Evolutionary conservation across 345 rosid species (phyloP).

Genomic region (Litchi chinensis): DNA sequence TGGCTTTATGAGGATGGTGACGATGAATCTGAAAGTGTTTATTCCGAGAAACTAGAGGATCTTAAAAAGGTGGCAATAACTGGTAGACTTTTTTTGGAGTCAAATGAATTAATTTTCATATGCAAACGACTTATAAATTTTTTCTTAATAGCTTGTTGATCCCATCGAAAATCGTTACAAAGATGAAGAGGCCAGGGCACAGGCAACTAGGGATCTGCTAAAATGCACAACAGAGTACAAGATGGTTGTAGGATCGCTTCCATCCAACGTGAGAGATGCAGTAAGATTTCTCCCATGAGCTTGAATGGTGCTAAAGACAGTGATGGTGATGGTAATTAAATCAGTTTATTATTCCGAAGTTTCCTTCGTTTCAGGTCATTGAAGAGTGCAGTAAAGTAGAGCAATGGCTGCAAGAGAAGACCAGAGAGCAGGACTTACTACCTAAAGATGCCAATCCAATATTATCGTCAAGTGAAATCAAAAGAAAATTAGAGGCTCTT

Average conservation of each 20-base stretch:
- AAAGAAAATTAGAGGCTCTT: conserved; percentile 31
- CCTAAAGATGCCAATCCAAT: conserved; percentile 55
- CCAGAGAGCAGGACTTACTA: conserved; percentile 47
- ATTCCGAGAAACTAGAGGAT: conserved; percentile 54
- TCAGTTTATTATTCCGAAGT: not conserved
- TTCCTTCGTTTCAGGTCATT: conserved; percentile 42
- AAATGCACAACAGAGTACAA: conserved; percentile 50
- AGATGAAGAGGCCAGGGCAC: conserved; percentile 63
- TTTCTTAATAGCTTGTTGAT: conserved; percentile 54
- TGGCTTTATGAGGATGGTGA: conserved; percentile 85
- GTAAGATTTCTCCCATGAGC: conserved; percentile 37
- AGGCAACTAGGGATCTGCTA: conserved; percentile 57
- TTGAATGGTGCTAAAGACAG: not conserved
- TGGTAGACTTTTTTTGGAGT: not conserved
- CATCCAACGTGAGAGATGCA: conserved; percentile 49
- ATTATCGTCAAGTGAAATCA: conserved; percentile 66
- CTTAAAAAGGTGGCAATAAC: conserved; percentile 50
- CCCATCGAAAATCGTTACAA: conserved; percentile 64
- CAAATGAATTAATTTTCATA: conserved; percentile 4
- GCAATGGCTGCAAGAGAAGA: conserved; percentile 69
- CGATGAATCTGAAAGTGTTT: conserved; percentile 73
- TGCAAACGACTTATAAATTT: not conserved
- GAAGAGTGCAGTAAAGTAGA: conserved; percentile 68
- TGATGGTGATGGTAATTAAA: not conserved
- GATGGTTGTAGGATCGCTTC: conserved; percentile 49